These are phyloP conservation scores for Coemansia sp. DNA, from an alignment of 192 early-diverging fungal species.

Conservation along the genomic window DNA sequence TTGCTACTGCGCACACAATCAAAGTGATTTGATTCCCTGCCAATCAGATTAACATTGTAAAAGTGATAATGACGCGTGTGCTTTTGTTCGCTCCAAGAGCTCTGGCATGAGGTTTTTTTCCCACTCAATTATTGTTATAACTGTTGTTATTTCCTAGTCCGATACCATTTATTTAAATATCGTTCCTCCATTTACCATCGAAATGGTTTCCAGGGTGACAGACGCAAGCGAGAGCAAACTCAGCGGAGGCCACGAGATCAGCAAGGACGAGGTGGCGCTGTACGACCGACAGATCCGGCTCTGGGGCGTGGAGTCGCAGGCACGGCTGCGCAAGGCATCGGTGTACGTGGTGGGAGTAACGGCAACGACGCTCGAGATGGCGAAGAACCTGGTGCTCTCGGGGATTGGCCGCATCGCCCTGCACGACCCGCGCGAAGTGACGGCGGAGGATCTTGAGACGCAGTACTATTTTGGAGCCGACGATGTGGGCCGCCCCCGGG, in stretches of 20 bases:
- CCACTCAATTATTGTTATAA: too few species aligned
- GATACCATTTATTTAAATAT: not conserved
- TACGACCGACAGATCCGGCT: slow-evolving; percentile 98
- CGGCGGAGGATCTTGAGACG: slow-evolving; percentile 38
- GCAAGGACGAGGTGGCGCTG: slow-evolving; percentile 83
- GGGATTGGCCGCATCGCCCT: slow-evolving; percentile 80
- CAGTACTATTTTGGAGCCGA: slow-evolving; percentile 22
- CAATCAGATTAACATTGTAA: too few species aligned
- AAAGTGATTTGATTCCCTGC: too few species aligned
- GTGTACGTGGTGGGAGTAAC: slow-evolving; percentile 74
- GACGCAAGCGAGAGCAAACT: not conserved
- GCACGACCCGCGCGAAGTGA: slow-evolving; percentile 63
- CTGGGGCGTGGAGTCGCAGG: slow-evolving; percentile 95
- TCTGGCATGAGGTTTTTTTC: too few species aligned
- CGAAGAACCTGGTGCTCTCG: slow-evolving; percentile 91
- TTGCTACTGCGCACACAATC: too few species aligned
- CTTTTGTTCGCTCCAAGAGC: too few species aligned
- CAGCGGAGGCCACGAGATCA: slow-evolving; percentile 14
- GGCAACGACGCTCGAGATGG: slow-evolving; percentile 78
- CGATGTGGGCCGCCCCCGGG: slow-evolving; percentile 10
- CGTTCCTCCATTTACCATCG: not conserved
- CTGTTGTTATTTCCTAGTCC: too few species aligned
- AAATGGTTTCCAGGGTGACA: not conserved
- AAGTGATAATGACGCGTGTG: too few species aligned
- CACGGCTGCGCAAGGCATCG: slow-evolving; percentile 74